A percentile compares a stretch with the other conserved stretches of the same genome.
Evolutionary conservation across 2,329 filamentous ascomycete genomes (phyloP).

Genomic region (Fonsecaea nubica): DNA sequence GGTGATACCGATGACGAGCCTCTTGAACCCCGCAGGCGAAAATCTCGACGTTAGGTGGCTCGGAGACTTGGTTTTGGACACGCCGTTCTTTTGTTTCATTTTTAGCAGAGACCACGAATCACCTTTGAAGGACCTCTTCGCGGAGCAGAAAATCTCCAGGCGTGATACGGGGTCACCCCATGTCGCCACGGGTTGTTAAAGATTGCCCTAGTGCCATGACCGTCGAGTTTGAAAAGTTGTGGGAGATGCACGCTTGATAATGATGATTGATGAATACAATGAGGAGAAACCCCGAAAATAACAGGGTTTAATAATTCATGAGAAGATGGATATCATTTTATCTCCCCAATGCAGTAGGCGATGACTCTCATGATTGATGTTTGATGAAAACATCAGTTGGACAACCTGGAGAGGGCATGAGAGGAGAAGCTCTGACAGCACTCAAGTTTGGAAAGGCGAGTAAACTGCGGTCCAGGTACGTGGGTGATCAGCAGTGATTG

Average conservation of each 20-base stretch:
- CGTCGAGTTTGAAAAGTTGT: neutral
- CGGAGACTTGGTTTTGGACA: neutral
- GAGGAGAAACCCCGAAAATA: too few relatives aligned
- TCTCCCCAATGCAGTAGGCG: too few relatives aligned
- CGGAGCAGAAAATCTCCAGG: neutral
- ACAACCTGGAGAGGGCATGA: neutral
- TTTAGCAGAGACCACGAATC: neutral
- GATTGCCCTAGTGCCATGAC: neutral
- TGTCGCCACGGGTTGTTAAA: neutral
- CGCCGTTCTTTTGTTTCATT: neutral
- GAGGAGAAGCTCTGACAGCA: neutral
- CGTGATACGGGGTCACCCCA: neutral
- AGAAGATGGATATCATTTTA: too few relatives aligned
- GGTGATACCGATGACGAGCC: slow-evolving; percentile 58
- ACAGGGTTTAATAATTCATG: too few relatives aligned
- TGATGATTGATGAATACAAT: neutral
- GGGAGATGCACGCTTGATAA: neutral
- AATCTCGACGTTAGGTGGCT: neutral
- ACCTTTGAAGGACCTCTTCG: neutral
- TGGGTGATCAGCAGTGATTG: neutral
- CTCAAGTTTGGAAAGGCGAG: too few relatives aligned
- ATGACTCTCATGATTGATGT: too few relatives aligned
- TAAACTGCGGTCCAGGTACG: too few relatives aligned
- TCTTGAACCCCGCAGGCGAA: neutral
- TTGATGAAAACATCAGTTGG: too few relatives aligned